Percentiles rank a stretch among this genome's conserved stretches.
Conservation (phyloP, 192 early-diverging fungal species). For the Backusella tarrabulga region DNA sequence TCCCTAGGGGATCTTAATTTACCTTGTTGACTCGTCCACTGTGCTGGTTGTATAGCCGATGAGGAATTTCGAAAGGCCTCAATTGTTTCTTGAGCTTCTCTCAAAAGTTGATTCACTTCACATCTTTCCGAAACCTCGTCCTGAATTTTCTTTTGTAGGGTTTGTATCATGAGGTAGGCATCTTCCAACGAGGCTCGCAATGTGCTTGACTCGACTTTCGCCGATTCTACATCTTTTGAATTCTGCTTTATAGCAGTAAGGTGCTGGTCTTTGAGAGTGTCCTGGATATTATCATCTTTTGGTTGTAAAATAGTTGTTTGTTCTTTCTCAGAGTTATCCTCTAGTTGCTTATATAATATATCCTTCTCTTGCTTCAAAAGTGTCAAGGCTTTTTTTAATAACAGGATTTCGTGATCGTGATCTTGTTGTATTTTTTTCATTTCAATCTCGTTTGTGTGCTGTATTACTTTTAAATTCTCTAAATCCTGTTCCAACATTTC, state of each 20-base stretch:
- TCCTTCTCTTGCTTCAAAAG: not conserved
- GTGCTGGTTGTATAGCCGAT: not conserved
- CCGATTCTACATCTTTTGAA: not conserved
- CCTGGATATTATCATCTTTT: not conserved
- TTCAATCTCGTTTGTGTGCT: not conserved
- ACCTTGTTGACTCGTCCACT: not conserved
- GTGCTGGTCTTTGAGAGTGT: not conserved
- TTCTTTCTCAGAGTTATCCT: not conserved
- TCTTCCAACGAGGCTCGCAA: not conserved
- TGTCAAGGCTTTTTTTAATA: not conserved
- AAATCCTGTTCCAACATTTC: not conserved
- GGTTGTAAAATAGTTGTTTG: not conserved
- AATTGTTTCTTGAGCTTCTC: constrained; percentile 9
- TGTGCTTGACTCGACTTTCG: not conserved
- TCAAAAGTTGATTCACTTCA: not conserved
- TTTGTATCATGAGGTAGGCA: not conserved
- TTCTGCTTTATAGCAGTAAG: not conserved
- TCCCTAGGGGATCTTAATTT: not conserved
- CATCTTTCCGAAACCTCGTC: not conserved
- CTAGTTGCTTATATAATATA: not conserved
- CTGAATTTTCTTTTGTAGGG: not conserved
- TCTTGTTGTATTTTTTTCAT: not conserved
- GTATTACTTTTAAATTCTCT: not conserved
- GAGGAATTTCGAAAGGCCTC: not conserved
- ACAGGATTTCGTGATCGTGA: not conserved